A percentile compares a stretch with the other conserved stretches of the same genome.
Conservation (phyloP, 306 rosid species). For the Prinsepia uniflora region DNA sequence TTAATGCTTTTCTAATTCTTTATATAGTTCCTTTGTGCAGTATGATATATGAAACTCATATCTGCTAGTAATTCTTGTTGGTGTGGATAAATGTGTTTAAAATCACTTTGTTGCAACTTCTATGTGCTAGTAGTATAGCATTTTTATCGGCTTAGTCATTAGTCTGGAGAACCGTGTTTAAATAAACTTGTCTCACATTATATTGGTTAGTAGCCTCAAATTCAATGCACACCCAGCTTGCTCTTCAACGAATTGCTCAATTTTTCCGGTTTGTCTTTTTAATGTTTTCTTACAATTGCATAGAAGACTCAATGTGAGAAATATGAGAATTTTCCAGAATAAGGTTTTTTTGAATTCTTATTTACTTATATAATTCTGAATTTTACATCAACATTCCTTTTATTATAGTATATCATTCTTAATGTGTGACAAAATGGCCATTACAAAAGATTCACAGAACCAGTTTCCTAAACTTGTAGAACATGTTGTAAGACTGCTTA, state of each 20-base stretch:
- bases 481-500: not conserved
- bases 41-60: not conserved
- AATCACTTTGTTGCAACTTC: not conserved
- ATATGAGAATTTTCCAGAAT: not conserved
- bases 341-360: not conserved
- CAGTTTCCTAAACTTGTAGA: not conserved
- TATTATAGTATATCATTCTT: not conserved
- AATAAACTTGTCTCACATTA: not conserved
- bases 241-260: not conserved
- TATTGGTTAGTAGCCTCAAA: not conserved
- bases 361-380: not conserved
- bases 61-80: not conserved
- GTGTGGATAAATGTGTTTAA: not conserved
- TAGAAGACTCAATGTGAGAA: not conserved
- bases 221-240: not conserved
- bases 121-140: not conserved
- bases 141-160: not conserved
- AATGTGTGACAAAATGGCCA: not conserved
- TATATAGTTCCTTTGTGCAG: not conserved
- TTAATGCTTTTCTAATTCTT: too few relatives aligned
- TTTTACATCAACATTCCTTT: not conserved
- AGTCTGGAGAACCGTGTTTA: not conserved
- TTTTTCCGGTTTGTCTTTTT: not conserved
- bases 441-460: not conserved
- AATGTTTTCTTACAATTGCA: not conserved